These are phyloP conservation scores for Azolla pinnata DNA, from an alignment of 75 land plant species.

Conservation along the genomic window DNA sequence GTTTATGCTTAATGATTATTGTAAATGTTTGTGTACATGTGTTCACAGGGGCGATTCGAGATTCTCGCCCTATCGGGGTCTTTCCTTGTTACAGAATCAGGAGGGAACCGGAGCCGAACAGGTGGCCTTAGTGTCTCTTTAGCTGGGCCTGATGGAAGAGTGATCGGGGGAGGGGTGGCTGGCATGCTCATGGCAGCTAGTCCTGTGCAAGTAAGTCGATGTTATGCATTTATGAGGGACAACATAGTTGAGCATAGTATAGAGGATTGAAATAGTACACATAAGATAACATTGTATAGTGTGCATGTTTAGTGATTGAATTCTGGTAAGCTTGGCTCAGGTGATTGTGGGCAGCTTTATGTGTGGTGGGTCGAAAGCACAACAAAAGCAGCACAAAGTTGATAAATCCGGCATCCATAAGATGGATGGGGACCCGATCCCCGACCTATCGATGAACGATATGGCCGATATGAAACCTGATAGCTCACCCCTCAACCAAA, in stretches of 20 bases:
- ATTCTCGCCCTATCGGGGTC: slow-evolving; percentile 56
- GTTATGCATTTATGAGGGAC: too few relatives aligned
- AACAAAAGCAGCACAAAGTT: not conserved
- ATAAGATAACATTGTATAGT: too few relatives aligned
- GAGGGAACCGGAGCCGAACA: slow-evolving; percentile 42
- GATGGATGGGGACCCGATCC: not conserved
- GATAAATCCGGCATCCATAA: not conserved
- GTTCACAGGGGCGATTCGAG: slow-evolving; percentile 65
- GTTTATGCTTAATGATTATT: not conserved
- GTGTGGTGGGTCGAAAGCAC: slow-evolving; percentile 23
- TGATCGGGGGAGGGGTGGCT: slow-evolving; percentile 63
- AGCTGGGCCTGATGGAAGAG: slow-evolving; percentile 74
- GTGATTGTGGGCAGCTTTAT: slow-evolving; percentile 81
- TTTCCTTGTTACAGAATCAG: slow-evolving; percentile 38
- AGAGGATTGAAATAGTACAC: too few relatives aligned
- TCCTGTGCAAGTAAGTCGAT: slow-evolving; percentile 71
- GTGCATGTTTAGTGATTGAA: too few relatives aligned
- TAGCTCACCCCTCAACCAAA: not conserved
- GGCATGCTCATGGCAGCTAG: slow-evolving; percentile 56
- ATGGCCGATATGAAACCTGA: slow-evolving; percentile 1
- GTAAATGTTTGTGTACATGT: not conserved
- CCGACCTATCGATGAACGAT: not conserved
- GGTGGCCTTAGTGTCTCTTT: slow-evolving; percentile 68
- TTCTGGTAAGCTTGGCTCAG: too few relatives aligned
- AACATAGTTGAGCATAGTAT: too few relatives aligned